Base-by-base conservation (phyloP, 2,329 filamentous ascomycete genomes). In the Penicillium sp. region DNA sequence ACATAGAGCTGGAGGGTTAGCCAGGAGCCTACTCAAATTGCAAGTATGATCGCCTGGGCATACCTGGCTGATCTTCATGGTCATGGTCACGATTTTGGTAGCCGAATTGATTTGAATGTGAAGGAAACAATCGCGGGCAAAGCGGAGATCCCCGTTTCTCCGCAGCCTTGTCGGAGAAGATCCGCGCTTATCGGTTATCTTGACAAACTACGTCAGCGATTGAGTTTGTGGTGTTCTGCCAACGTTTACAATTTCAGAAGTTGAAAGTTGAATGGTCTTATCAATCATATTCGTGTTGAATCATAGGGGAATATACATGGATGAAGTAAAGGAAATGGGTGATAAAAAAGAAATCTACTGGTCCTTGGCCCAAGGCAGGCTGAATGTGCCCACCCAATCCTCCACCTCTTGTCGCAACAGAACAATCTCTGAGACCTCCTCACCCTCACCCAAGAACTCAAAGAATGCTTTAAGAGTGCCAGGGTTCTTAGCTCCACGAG, bases 391-490 rank as follows among this genome's bases (percentile, higher is more conserved):
- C 70, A 90, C 91, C 93, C 93, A 99, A 46, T 81, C 81, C 51
- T 92, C 85, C 70, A 99, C 94, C 82, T 97, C 93, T 79, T 91
- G 88, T 79, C 87, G 89, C 73, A 97, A 82, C 65, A 84, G 84
- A 71, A 89, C 88, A 79, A 99, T 93, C 80, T 93, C 89, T 49
- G 85, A 79, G 54, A 96, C 83, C 73, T 90, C 85, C 65, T 93
- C 92, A 62, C 83, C 80, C 85, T 90, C 75, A 49, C 89, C 86
- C 52, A 96, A 88, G 82, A 90, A 93, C 69, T 87, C 87, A 81
- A 92, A 90, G 87, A 97, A 97, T 79, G 97, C 94, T 86, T 97
- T 97, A 75, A 96, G 88, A 83, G 93, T 97, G 84, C 96, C 96
- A 65, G 90, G 91, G 79, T 94, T 90, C 86, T 97, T 97, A 72